A percentile compares a stretch with the other conserved stretches of the same genome.
These are phyloP conservation scores for Chrysosporium queenslandicum DNA, from an alignment of 2,329 filamentous ascomycete genomes.

Conservation along the genomic window DNA sequence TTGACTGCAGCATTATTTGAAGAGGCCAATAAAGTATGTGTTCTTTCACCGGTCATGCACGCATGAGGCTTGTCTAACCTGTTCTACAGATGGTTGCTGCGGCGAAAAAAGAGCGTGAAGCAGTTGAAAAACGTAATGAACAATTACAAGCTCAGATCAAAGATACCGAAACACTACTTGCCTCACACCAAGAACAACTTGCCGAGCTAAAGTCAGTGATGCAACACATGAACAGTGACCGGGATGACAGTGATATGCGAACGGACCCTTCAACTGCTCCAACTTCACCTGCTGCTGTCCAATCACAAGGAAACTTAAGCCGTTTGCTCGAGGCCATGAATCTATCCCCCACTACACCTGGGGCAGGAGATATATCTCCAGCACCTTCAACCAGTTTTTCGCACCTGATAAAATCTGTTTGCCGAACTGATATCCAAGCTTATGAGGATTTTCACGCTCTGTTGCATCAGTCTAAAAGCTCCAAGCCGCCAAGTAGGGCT, in stretches of 20 bases:
- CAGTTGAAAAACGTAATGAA: conserved; percentile 72
- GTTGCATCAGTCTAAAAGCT: conserved; percentile 56
- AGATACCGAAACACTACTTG: conserved; percentile 75
- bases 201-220: conserved; percentile 84
- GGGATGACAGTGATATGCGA: conserved; percentile 59
- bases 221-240: conserved; percentile 63
- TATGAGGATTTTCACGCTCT: conserved; percentile 81
- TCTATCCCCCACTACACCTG: conserved; percentile 41
- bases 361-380: conserved; percentile 46
- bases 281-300: conserved; percentile 62
- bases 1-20: conserved; percentile 91
- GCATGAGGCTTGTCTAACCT: conserved; percentile 9
- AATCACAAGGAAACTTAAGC: conserved; percentile 42
- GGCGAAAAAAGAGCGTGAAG: conserved; percentile 75
- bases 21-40: conserved; percentile 72
- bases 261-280: conserved; percentile 60
- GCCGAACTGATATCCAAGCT: conserved; percentile 68
- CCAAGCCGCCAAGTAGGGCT: conserved; percentile 53
- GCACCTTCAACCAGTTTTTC: conserved; percentile 63
- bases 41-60: not conserved
- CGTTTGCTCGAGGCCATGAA: conserved; percentile 53
- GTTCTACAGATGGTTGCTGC: conserved; percentile 68
- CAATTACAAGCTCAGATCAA: conserved; percentile 74
- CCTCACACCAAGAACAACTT: conserved; percentile 86
- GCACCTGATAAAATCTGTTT: conserved; percentile 70